A percentile compares a stretch with the other conserved stretches of the same genome.
Evolutionary conservation across 768 basidiomycete species (phyloP).

Genomic region (Termitomyces sp.): DNA sequence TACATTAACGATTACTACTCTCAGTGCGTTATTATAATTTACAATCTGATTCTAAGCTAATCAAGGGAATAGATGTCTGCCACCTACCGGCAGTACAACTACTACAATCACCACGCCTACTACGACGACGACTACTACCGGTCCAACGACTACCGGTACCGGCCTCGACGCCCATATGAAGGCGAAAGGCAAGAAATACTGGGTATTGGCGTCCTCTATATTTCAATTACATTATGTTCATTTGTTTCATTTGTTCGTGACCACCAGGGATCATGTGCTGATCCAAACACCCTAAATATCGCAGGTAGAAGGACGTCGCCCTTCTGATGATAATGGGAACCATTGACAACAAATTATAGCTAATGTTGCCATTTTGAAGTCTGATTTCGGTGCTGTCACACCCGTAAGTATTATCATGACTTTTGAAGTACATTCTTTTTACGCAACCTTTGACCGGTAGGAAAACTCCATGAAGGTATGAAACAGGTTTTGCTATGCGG

Average conservation of each 20-base stretch:
- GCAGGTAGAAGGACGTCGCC: conserved; percentile 20
- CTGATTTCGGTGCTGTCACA: conserved; percentile 37
- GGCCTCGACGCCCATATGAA: conserved; percentile 21
- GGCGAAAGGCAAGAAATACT: conserved; percentile 28
- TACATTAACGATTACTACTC: conserved; percentile 28
- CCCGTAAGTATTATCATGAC: conserved; percentile 21
- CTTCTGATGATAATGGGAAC: neutral
- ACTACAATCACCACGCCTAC: conserved; percentile 12
- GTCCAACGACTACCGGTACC: conserved; percentile 19
- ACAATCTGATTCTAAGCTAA: neutral
- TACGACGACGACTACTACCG: conserved; percentile 13
- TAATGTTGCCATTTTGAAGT: conserved; percentile 28
- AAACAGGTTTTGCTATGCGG: neutral
- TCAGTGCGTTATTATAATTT: conserved; percentile 13
- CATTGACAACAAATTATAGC: conserved; percentile 16
- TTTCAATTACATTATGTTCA: neutral
- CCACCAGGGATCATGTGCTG: conserved; percentile 28
- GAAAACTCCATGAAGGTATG: conserved; percentile 40
- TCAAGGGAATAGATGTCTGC: conserved; percentile 24
- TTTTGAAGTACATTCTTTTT: neutral
- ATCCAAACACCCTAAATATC: conserved; percentile 28
- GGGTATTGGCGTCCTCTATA: conserved; percentile 13
- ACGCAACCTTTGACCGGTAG: conserved; percentile 5
- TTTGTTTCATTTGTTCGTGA: neutral
- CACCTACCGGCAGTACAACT: conserved; percentile 18